phyloP scores from a whole-genome alignment of 148 eudicot genomes.

The Chenopodium album region DNA sequence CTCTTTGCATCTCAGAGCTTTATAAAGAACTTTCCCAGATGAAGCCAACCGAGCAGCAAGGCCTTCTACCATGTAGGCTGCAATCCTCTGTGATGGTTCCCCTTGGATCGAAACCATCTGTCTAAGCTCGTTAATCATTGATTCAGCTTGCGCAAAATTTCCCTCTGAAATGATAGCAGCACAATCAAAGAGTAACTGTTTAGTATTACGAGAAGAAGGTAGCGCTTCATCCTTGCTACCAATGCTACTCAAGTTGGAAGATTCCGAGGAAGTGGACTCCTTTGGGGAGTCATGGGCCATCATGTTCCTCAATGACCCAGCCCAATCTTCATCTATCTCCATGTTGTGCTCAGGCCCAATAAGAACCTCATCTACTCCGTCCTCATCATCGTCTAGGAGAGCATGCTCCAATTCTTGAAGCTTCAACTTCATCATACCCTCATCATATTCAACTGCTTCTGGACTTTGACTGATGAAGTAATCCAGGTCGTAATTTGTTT shows the following conservation, averaged over 20 bases:
- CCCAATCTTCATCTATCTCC: slow-evolving; percentile 71
- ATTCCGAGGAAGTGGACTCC: slow-evolving; percentile 67
- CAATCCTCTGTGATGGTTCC: slow-evolving; percentile 81
- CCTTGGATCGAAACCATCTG: slow-evolving; percentile 84
- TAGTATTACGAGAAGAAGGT: slow-evolving; percentile 40
- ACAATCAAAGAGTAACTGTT: slow-evolving; percentile 66
- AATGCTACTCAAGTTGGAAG: slow-evolving; percentile 57
- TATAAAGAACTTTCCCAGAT: slow-evolving; percentile 79
- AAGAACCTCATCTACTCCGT: slow-evolving; percentile 25
- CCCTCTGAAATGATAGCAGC: slow-evolving; percentile 73
- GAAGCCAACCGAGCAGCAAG: slow-evolving; percentile 78
- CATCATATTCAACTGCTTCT: slow-evolving; percentile 51
- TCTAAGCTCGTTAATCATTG: slow-evolving; percentile 66
- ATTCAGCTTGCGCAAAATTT: slow-evolving; percentile 49
- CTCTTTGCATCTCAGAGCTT: slow-evolving; percentile 83
- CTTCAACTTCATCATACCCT: slow-evolving; percentile 60
- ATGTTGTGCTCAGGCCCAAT: slow-evolving; percentile 45
- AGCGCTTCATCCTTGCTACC: slow-evolving; percentile 49
- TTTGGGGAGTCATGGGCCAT: slow-evolving; percentile 64
- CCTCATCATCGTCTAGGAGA: slow-evolving; percentile 62
- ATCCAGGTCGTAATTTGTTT: slow-evolving; percentile 37
- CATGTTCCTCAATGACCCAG: slow-evolving; percentile 26
- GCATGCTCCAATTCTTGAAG: slow-evolving; percentile 88
- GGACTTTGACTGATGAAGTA: slow-evolving; percentile 42
- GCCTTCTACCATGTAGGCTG: slow-evolving; percentile 98